A percentile compares a stretch with the other conserved stretches of the same genome.
These are phyloP conservation scores for Primulina eburnea DNA, from an alignment of 257 asterid species.

Conservation along the genomic window DNA sequence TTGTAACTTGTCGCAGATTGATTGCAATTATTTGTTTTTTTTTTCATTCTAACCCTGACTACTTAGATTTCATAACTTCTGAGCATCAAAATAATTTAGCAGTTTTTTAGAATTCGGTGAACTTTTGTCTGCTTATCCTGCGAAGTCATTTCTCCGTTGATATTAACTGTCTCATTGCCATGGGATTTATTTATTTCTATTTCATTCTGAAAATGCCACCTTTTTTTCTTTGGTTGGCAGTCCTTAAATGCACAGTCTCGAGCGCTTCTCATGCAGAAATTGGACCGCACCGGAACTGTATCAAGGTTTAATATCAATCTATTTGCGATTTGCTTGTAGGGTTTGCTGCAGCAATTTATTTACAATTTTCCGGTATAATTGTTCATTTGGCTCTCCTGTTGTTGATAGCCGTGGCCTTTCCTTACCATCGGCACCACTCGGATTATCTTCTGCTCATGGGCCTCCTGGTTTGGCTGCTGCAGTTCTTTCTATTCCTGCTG, in stretches of 20 bases:
- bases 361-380: conserved; percentile 37
- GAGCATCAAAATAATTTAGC: not conserved
- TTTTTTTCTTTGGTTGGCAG: conserved; percentile 36
- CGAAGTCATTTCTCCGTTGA: not conserved
- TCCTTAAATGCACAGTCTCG: conserved; percentile 65
- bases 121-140: not conserved
- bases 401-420: conserved; percentile 17
- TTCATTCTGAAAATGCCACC: conserved; percentile 17
- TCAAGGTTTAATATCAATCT: conserved; percentile 42
- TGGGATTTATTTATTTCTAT: no score
- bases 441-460: conserved; percentile 38
- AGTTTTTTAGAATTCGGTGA: not conserved
- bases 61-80: not conserved
- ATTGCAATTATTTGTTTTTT: no score
- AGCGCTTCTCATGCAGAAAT: conserved; percentile 58
- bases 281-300: conserved; percentile 56
- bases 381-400: conserved; percentile 26
- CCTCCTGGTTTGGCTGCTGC: conserved; percentile 41
- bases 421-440: conserved; percentile 33
- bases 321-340: conserved; percentile 4
- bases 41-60: no score
- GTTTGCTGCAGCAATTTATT: conserved; percentile 6
- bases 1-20: no score
- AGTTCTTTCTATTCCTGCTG: conserved; percentile 37
- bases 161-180: no score